Conservation (phyloP, 2,329 filamentous ascomycete genomes). For the Clarireedia paspali region DNA sequence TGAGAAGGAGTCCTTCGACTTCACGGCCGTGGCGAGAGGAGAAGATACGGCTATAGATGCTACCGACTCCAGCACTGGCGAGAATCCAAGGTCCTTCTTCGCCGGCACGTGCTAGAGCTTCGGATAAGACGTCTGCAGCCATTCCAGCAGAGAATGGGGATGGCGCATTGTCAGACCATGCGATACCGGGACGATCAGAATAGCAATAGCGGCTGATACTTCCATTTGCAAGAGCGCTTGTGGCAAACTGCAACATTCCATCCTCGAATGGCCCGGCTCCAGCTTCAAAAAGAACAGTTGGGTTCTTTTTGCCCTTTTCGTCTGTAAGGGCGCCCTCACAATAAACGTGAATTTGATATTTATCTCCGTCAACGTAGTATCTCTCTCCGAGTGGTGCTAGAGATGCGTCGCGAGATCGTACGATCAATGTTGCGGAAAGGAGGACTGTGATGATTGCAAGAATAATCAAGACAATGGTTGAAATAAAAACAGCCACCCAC, state of each 20-base stretch:
- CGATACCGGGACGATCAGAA: slow-evolving; percentile 85
- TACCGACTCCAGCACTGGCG: slow-evolving; percentile 78
- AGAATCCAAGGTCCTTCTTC: slow-evolving; percentile 87
- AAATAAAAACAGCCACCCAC: slow-evolving; percentile 73
- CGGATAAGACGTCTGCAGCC: slow-evolving; percentile 80
- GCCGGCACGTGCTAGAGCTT: slow-evolving; percentile 71
- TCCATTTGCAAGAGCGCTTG: slow-evolving; percentile 67
- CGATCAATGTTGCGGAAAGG: slow-evolving; percentile 69
- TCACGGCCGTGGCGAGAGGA: slow-evolving; percentile 70
- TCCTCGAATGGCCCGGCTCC: slow-evolving; percentile 74
- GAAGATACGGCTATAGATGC: slow-evolving; percentile 86
- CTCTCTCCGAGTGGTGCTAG: slow-evolving; percentile 65
- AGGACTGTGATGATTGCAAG: slow-evolving; percentile 64
- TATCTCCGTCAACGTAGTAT: slow-evolving; percentile 74
- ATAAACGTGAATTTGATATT: slow-evolving; percentile 80
- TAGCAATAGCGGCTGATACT: slow-evolving; percentile 89
- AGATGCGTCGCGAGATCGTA: slow-evolving; percentile 72
- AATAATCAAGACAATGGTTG: slow-evolving; percentile 62
- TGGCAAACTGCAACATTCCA: slow-evolving; percentile 72
- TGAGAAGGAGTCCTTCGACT: slow-evolving; percentile 71
- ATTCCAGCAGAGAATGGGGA: slow-evolving; percentile 91
- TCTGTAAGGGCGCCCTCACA: slow-evolving; percentile 69
- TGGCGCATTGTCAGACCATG: slow-evolving; percentile 84
- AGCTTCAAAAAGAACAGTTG: slow-evolving; percentile 80
- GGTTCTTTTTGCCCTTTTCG: slow-evolving; percentile 45